Conservation (phyloP, 2,329 filamentous ascomycete species). For the Zasmidium angulare region DNA sequence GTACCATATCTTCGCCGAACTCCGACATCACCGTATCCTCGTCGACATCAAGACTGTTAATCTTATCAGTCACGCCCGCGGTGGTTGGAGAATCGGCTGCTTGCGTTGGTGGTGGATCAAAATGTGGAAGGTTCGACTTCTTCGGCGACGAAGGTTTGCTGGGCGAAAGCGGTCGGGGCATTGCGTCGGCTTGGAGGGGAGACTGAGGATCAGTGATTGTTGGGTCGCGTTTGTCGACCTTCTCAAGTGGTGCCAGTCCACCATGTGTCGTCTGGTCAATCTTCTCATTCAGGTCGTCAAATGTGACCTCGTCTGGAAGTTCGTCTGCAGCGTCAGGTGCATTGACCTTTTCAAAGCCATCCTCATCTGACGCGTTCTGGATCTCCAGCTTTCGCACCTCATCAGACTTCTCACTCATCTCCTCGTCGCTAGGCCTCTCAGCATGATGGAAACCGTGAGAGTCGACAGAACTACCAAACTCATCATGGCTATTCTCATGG, state of each 20-base stretch:
- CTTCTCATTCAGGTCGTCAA: constrained; percentile 65
- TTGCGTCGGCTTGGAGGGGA: constrained; percentile 22
- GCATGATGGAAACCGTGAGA: constrained; percentile 54
- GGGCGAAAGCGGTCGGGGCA: constrained; percentile 33
- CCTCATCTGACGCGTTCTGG: constrained; percentile 80
- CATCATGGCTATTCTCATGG: constrained; percentile 44
- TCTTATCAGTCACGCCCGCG: constrained; percentile 55
- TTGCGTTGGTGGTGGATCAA: constrained; percentile 30
- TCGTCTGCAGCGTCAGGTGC: constrained; percentile 64
- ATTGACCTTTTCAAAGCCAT: constrained; percentile 88
- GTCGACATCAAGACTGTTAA: constrained; percentile 59
- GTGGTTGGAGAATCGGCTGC: constrained; percentile 51
- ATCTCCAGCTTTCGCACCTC: constrained; percentile 71
- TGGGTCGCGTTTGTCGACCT: constrained; percentile 29
- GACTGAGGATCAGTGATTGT: constrained; percentile 16
- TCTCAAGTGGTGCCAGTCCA: constrained; percentile 27
- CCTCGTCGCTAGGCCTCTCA: constrained; percentile 42
- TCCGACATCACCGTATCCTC: constrained; percentile 55
- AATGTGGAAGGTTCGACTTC: constrained; percentile 20
- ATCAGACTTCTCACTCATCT: constrained; percentile 56
- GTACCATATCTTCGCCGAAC: constrained; percentile 31
- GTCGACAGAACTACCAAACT: constrained; percentile 53
- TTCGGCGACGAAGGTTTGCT: constrained; percentile 25
- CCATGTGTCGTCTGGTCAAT: constrained; percentile 30
- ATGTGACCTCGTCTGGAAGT: constrained; percentile 60